These are phyloP conservation scores for Ottelia alismoides DNA, from an alignment of 106 monocot species.

Conservation along the genomic window DNA sequence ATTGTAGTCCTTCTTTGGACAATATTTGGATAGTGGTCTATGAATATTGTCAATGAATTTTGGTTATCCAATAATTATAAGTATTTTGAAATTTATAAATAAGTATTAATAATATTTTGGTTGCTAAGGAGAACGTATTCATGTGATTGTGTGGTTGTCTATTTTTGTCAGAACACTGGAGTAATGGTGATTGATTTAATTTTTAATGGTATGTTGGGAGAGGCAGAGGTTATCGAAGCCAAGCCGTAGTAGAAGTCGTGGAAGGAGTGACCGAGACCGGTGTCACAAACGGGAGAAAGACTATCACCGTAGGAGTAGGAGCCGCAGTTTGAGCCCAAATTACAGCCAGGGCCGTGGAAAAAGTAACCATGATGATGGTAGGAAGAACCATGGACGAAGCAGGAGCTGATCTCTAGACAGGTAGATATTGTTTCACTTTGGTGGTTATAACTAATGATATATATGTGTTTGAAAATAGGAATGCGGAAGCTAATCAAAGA, in stretches of 20 bases:
- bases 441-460: background rate
- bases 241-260: slow-evolving; percentile 19
- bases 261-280: slow-evolving; percentile 14
- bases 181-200: no score
- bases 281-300: slow-evolving; percentile 10
- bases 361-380: slow-evolving; percentile 7
- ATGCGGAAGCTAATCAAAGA: no score
- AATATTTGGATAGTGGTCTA: no score
- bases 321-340: slow-evolving; percentile 20
- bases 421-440: slow-evolving; percentile 1
- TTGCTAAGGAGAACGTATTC: no score
- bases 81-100: no score
- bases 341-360: slow-evolving; percentile 9
- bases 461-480: background rate
- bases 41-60: no score
- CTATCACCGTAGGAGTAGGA: slow-evolving; percentile 20
- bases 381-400: slow-evolving; percentile 3
- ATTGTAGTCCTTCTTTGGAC: no score
- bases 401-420: slow-evolving; percentile 19
- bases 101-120: no score
- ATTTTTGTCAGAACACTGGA: no score
- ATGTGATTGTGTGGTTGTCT: no score
- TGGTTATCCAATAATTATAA: no score
- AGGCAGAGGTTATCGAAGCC: slow-evolving; percentile 13
- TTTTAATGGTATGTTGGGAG: slow-evolving; percentile 12